Evolutionary conservation across 345 rosid species (phyloP), one percentile per base, ranked within the genome.

Genomic region (Pistacia atlantica): DNA sequence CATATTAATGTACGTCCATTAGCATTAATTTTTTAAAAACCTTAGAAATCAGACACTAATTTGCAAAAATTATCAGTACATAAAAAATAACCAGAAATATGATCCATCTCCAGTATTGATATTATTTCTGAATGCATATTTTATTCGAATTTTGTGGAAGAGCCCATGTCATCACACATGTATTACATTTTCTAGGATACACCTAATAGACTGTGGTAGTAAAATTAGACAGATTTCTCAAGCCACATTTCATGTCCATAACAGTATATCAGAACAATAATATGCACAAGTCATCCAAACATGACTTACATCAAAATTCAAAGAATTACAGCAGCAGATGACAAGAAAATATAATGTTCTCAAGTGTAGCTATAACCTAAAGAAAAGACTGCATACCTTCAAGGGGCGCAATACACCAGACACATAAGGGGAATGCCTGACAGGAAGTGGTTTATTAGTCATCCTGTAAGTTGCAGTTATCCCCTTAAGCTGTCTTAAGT

Each of bases 401-500:
- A 94, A 71, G 31, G 95, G 98, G 71, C 91, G 97, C 82, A 94
- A 73, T 58, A 94, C 80, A 18, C 92, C 92, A 8, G 91, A 80
- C 8, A 96, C 97, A 8, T 96, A 93, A 8, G 95, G 97, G 66
- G 99, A 94, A 84, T 94, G 97, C 78, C 94, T 86, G 49, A 86
- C 88, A 62, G 98, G 99, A 83, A 90, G 92, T 78, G 97, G 99
- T 77, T 96, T 96, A 79, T 89, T 92, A 33, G 97, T 87, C 97
- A 96, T 91, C 86, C 95, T 90, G 84, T 86, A 94, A 65, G 97
- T 94, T 65, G 98, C 90, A 33, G 94, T 87, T 83, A 94, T 94
- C 77, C 95, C 98, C 80, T 87, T 92, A 74, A 94, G 84, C 76
- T 93, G 97, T 82, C 91, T 91, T 87, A 94, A 79, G 77, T 88